Evolutionary conservation across 495 filamentous ascomycete species (phyloP).

Genomic region (Talaromyces nanjingensis): DNA sequence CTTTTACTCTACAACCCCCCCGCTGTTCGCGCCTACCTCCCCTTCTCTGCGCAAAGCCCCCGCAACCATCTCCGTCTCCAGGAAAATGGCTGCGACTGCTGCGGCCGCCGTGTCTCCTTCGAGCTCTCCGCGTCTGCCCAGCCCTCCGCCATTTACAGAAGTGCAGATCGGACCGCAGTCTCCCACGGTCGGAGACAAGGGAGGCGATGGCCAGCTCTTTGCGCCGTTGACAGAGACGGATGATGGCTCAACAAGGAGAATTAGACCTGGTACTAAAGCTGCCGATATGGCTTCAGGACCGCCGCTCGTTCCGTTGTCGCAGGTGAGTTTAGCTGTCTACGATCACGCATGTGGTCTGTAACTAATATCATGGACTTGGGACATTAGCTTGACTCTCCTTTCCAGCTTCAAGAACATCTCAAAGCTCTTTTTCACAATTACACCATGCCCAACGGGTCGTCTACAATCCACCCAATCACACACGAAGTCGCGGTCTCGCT

Average conservation of each 20-base stretch:
- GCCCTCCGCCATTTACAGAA: slow-evolving; percentile 83
- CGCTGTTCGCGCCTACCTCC: slow-evolving; percentile 15
- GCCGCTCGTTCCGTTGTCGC: slow-evolving; percentile 73
- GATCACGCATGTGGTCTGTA: neutral
- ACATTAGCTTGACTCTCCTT: slow-evolving; percentile 79
- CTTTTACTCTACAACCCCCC: slow-evolving; percentile 17
- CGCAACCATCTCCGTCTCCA: slow-evolving; percentile 8
- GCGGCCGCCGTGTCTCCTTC: slow-evolving; percentile 58
- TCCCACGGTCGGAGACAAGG: slow-evolving; percentile 52
- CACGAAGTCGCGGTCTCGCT: slow-evolving; percentile 65
- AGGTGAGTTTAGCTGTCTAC: slow-evolving; percentile 45
- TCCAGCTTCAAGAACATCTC: slow-evolving; percentile 97
- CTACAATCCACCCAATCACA: slow-evolving; percentile 57
- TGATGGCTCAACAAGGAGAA: slow-evolving; percentile 68
- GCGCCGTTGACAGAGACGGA: slow-evolving; percentile 45
- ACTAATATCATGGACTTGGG: neutral
- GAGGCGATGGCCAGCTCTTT: slow-evolving; percentile 27
- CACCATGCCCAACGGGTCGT: slow-evolving; percentile 56
- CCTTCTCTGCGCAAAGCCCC: slow-evolving; percentile 5
- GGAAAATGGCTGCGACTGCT: slow-evolving; percentile 35
- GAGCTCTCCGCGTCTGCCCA: slow-evolving; percentile 79
- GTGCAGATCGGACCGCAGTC: slow-evolving; percentile 84
- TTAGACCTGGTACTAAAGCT: slow-evolving; percentile 85
- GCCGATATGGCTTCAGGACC: slow-evolving; percentile 88
- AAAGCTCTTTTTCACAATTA: slow-evolving; percentile 80